Evolutionary conservation across 371 early-diverging fungal species (phyloP), one percentile per base, ranked within the genome.

Genomic region (Mucor mucedo): DNA sequence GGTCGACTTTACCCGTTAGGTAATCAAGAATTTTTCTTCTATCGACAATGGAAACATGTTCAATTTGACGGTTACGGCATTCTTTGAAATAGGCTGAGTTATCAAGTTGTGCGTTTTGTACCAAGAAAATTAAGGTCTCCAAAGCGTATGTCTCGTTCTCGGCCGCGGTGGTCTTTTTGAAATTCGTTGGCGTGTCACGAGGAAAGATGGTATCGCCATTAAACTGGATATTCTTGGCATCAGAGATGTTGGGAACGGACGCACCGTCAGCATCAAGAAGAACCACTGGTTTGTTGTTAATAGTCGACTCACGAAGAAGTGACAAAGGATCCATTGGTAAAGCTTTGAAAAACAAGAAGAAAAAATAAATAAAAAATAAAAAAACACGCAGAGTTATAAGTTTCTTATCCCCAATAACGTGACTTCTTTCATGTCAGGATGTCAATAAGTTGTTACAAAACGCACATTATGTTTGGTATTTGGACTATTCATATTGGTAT

Each of bases 61-160:
- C 87, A 53, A 91, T 81, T 8, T 85, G 84, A 55, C 80, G 79
- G 16, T 78, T 69, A 27, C 84, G 81, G 47, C 89, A 84, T 70
- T 80, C 83, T 62, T 88, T 84, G 50, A 93, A 82, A 66, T 93
- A 94, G 52, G 84, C 84, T 60, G 90, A 79, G 39, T 91, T 91
- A 58, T 87, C 89, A 50, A 86, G 76, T 56, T 83, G 72, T 1
- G 82, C 76, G 63, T 89, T 84, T 65, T 84, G 84, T 6, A 88
- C 76, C 14, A 93, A 84, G 48, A 71, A 88, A 55, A 93, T 75
- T n/a, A 95, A 75, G 0, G 95, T 85, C 38, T 86, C 89, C n/a
- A 93, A 78, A 5, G 84, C 77, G 72, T 94, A 94, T 2, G 77
- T 82, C 60, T 89, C 90, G 30, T 78, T 76, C 1, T 77, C 78